Conservation (phyloP, 306 rosid species). For the Cajanus cajan region DNA sequence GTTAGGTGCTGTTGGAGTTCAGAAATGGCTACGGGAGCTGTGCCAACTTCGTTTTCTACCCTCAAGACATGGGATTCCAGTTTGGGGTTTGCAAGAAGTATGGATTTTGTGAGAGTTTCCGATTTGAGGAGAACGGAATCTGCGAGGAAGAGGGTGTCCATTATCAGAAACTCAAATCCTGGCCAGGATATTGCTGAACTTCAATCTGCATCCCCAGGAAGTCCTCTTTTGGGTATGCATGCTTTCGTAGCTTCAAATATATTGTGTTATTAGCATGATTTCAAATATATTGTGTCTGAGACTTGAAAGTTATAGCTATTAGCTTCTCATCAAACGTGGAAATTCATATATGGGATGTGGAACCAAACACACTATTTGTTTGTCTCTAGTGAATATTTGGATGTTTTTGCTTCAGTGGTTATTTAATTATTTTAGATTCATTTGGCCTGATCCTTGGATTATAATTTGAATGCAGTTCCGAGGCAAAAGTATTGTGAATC, state of each 20-base stretch:
- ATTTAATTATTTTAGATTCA: constrained; percentile 5
- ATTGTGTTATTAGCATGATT: not conserved
- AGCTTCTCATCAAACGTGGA: too few relatives aligned
- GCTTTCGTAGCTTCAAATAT: not conserved
- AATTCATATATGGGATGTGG: too few relatives aligned
- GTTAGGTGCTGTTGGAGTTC: constrained; percentile 36
- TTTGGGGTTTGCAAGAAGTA: constrained; percentile 66
- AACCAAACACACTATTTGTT: not conserved
- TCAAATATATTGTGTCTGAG: too few relatives aligned
- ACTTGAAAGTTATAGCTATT: not conserved
- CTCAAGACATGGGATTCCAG: constrained; percentile 63
- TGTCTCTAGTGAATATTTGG: not conserved
- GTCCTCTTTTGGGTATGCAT: constrained; percentile 76
- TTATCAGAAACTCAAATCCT: constrained; percentile 68
- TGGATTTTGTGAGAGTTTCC: constrained; percentile 72
- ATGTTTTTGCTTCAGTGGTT: not conserved
- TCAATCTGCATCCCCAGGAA: constrained; percentile 83
- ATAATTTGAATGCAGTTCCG: constrained; percentile 66
- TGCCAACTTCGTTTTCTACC: constrained; percentile 63
- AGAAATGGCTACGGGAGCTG: constrained; percentile 74
- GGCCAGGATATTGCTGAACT: constrained; percentile 79
- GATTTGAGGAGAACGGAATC: constrained; percentile 58
- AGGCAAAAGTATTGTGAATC: constrained; percentile 92
- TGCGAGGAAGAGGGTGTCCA: constrained; percentile 55
- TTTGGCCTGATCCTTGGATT: constrained; percentile 33